Evolutionary conservation across 352 stramenopile species (phyloP).

Genomic region (Globisporangium alternatum): DNA sequence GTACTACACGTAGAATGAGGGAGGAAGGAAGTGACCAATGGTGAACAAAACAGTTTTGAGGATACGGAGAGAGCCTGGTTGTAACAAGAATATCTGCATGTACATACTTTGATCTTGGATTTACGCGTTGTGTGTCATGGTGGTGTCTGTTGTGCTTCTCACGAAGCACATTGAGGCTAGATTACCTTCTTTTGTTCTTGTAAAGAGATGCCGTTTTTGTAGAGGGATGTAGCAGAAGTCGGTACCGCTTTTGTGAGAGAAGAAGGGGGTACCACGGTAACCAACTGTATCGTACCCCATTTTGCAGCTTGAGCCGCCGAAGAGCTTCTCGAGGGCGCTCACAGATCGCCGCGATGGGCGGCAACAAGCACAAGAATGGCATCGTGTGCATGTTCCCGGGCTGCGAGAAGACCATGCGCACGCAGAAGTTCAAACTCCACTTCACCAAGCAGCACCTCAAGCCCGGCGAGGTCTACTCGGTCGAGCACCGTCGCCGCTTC

Average conservation of each 20-base stretch:
- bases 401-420: slow-evolving; percentile 83
- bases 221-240: not conserved
- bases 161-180: not conserved
- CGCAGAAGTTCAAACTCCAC: slow-evolving; percentile 86
- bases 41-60: not conserved
- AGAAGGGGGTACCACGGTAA: not conserved
- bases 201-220: not conserved
- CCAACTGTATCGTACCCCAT: not conserved
- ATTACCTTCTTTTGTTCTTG: not conserved
- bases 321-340: not conserved
- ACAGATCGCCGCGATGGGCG: slow-evolving; percentile 38
- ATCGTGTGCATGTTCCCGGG: slow-evolving; percentile 81
- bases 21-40: not conserved
- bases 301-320: not conserved
- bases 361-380: slow-evolving; percentile 89
- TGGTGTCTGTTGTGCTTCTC: not conserved
- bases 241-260: not conserved
- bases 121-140: not conserved
- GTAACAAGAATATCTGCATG: not conserved
- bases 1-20: slow-evolving; percentile 53
- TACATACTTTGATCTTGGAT: not conserved
- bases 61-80: not conserved
- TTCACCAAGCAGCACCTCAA: slow-evolving; percentile 76
- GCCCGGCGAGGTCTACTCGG: slow-evolving; percentile 71
- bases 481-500: slow-evolving; percentile 74